Base-by-base conservation (phyloP, 2,329 filamentous ascomycete species). In the Ascosphaera acerosa region DNA sequence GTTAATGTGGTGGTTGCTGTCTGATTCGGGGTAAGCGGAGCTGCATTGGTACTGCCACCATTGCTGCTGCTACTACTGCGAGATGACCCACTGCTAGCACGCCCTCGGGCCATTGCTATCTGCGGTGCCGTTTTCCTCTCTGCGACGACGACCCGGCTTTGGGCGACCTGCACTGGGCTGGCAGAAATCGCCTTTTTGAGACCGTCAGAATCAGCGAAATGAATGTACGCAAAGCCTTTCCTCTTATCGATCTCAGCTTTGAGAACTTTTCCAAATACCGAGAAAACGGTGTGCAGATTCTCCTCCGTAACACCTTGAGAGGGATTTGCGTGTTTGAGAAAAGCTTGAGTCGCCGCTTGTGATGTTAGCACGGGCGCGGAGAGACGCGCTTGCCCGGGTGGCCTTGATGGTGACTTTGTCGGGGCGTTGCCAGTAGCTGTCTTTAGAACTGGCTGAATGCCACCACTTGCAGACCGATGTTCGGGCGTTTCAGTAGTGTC, bases 221-320 rank as follows among this genome's bases (percentile, higher is more conserved):
- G 77, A 23, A 90, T 73, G 47, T 92, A 91, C 2, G 81, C 84
- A 43, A 91, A 90, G 0, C 81, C 81, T 50, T 92, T 92, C 44
- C 82, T 76, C 50, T 81, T 82, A 47, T 94, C 84, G 33, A 94
- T 84, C 42, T 92, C 84, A 12, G 91, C 77, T 39, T 69, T 74
- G 1, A 66, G 66, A 29, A 92, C 66, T 1, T 64, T 50, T 2
- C 84, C 84, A 41, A 80, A 90, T 0, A 55, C 51, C 28, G 70
- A 62, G 46, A 94, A 68, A 1, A 76, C 70, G 40, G 74, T 64
- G 42, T 74, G 70, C 2, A 94, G 66, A 0, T 81, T 53, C 0
- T 72, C 57, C 45, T 92, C 84, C 0, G 80, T 92, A 29, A 92
- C 76, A 10, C 84, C 84, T 46, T 92, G 84, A 0, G 81, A 87